Evolutionary conservation across 2,329 filamentous ascomycete species (phyloP), one percentile per base, ranked within the genome.

Genomic region (Periconia sp.): DNA sequence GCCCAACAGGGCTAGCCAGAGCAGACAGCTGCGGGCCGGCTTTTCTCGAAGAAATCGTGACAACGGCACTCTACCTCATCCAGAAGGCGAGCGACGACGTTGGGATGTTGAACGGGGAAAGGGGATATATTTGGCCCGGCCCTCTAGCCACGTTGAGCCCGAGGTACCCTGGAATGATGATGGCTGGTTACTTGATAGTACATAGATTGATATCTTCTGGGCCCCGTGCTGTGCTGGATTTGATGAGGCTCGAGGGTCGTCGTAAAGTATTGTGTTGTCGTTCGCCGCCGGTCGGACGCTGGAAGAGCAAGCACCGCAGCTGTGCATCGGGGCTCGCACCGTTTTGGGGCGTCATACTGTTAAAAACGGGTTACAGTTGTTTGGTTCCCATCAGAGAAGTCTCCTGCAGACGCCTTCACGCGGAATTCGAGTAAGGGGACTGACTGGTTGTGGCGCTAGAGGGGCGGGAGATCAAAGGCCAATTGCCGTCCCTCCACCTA

Each of bases 281-380:
- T 27, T 50, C 54, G 62, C 59, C 52, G 58, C 57, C 55, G 60
- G 64, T 56, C 61, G 59, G 33, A 58, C 61, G 15, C 33, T 37
- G 13, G 11, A n/a, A 11, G 11, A 37, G 33, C 33, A 37, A 59
- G 54, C 58, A 58, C 55, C 52, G 59, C 62, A 27, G 63, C 56
- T 55, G 51, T 67, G 69, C 69, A 61, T 70, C 70, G 70, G 70
- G 43, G 54, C 55, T 64, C 56, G 57, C 57, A 43, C 69, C 66
- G 52, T 41, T 67, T 71, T 52, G 55, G 64, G 69, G 20, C 23
- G n/a, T 3, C 15, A 20, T 15, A 56, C 53, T 52, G 53, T 49
- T 56, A 59, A 54, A 55, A 49, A 57, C 57, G 55, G 53, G 23
- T n/a, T 64, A 63, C 64, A 62, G 53, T 58, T 47, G 47, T 57